Evolutionary conservation across 345 rosid species (phyloP).

Genomic region (Acer campestre): DNA sequence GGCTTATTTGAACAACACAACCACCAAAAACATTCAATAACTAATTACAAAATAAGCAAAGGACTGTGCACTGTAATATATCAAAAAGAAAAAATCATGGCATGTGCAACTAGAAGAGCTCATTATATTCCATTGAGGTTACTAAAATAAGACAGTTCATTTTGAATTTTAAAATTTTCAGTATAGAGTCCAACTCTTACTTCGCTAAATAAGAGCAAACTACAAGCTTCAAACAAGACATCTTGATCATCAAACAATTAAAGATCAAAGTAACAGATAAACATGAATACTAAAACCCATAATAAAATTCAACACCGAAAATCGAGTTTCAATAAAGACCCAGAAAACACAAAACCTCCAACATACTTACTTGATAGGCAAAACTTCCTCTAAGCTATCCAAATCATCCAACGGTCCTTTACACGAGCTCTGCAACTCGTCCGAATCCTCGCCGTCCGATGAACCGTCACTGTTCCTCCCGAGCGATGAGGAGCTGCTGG

Average conservation of each 20-base stretch:
- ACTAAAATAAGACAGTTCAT: too few species aligned
- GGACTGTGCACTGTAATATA: too few species aligned
- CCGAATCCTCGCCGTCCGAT: slow-evolving; percentile 11
- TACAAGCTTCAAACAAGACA: too few species aligned
- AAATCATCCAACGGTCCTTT: slow-evolving; percentile 44
- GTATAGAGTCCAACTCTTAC: too few species aligned
- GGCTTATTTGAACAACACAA: background rate
- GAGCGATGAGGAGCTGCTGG: slow-evolving; percentile 16
- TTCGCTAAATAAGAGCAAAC: too few species aligned
- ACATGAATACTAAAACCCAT: too few species aligned
- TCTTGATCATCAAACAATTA: too few species aligned
- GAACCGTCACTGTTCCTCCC: slow-evolving; percentile 19
- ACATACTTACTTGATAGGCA: slow-evolving; percentile 38
- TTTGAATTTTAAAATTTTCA: too few species aligned
- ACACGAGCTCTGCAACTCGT: slow-evolving; percentile 37
- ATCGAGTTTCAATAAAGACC: background rate
- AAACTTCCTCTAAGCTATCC: slow-evolving; percentile 38
- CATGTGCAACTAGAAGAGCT: too few species aligned
- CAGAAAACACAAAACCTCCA: background rate
- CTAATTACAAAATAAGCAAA: background rate
- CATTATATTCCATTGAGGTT: too few species aligned
- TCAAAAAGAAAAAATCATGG: too few species aligned
- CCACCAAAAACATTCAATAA: background rate
- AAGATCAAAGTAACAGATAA: too few species aligned
- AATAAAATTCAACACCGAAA: background rate